These are phyloP conservation scores for Tritrichomonas musculus DNA, from an alignment of 208 protist genomes.

Conservation along the genomic window DNA sequence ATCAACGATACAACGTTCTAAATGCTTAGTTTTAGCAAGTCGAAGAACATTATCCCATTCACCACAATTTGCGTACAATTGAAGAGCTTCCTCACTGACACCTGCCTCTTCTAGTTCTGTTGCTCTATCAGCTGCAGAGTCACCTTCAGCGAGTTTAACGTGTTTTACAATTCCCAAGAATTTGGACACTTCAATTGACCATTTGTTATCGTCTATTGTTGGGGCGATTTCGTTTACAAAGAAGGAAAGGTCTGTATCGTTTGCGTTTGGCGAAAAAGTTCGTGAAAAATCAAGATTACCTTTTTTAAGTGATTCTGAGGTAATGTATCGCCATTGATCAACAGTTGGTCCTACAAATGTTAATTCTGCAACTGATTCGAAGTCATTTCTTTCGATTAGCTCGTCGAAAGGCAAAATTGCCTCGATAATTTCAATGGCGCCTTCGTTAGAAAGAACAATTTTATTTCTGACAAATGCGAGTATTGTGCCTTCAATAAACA, in stretches of 20 bases:
- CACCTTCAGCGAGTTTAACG: not conserved
- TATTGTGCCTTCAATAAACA: slow-evolving; percentile 15
- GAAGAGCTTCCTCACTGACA: not conserved
- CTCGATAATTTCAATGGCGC: not conserved
- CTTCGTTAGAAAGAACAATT: slow-evolving; percentile 1
- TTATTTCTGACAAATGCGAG: not conserved
- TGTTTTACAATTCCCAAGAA: not conserved
- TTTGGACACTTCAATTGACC: not conserved
- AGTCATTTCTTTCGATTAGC: not conserved
- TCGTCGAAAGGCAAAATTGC: not conserved
- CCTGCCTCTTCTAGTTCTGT: slow-evolving; percentile 16
- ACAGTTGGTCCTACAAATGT: not conserved
- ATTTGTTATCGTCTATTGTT: not conserved
- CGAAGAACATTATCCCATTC: slow-evolving; percentile 13
- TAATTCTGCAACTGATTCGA: not conserved
- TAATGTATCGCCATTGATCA: not conserved
- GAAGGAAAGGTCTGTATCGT: not conserved
- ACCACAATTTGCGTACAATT: not conserved
- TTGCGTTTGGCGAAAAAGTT: not conserved
- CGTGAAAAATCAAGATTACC: not conserved
- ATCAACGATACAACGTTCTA: not conserved
- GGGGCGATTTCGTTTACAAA: not conserved
- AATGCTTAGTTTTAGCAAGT: not conserved
- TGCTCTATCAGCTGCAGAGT: not conserved
- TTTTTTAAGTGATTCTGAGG: not conserved